Conservation (phyloP, 768 basidiomycete species). For the Lactifluus pinguis region DNA sequence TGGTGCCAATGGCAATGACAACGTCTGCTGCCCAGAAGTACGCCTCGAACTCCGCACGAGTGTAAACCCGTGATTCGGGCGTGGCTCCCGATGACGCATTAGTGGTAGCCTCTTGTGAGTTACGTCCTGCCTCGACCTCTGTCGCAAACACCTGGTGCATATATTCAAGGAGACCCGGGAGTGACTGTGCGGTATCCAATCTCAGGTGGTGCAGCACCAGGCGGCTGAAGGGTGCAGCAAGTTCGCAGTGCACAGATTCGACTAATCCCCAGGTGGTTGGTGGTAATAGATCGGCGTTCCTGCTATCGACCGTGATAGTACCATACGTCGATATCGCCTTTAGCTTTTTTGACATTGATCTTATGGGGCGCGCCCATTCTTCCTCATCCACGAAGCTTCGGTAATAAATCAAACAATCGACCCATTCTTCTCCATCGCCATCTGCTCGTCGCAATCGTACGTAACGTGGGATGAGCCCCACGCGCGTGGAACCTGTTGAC, state of each 20-base stretch:
- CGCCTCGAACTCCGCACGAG: slow-evolving; percentile 47
- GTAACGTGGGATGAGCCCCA: slow-evolving; percentile 65
- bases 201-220: slow-evolving; percentile 27
- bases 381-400: slow-evolving; percentile 68
- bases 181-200: slow-evolving; percentile 22
- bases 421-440: slow-evolving; percentile 74
- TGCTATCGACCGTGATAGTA: slow-evolving; percentile 34
- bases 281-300: slow-evolving; percentile 29
- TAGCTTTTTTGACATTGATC: neutral
- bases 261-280: slow-evolving; percentile 40
- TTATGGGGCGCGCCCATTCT: slow-evolving; percentile 9
- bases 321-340: slow-evolving; percentile 68
- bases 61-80: slow-evolving; percentile 14
- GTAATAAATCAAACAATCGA: slow-evolving; percentile 82
- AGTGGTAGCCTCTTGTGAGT: slow-evolving; percentile 63
- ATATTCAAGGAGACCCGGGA: slow-evolving; percentile 49
- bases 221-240: slow-evolving; percentile 25
- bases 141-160: slow-evolving; percentile 56
- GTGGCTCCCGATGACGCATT: neutral
- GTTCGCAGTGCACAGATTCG: slow-evolving; percentile 17
- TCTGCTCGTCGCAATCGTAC: slow-evolving; percentile 62
- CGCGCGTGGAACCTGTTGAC: slow-evolving; percentile 64
- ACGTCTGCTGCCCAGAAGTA: slow-evolving; percentile 78
- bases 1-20: slow-evolving; percentile 49
- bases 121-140: slow-evolving; percentile 65